These are phyloP conservation scores for Gossypium arboreum DNA, from an alignment of 345 rosid species.

Conservation along the genomic window DNA sequence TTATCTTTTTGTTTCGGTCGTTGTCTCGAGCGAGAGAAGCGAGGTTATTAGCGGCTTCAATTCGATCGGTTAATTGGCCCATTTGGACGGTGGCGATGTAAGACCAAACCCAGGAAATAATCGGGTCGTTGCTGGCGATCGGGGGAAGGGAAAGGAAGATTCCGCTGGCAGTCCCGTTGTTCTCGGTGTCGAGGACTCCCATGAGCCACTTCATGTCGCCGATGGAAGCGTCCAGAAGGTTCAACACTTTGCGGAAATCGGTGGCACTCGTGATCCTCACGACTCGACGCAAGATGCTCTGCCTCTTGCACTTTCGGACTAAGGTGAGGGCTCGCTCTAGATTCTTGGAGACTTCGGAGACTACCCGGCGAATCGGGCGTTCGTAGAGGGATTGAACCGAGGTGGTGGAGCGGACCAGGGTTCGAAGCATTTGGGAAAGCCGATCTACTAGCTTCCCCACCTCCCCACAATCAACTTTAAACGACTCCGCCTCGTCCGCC, in stretches of 20 bases:
- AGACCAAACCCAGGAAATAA: conserved; percentile 91
- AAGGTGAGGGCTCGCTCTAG: conserved; percentile 55
- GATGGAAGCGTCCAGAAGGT: conserved; percentile 65
- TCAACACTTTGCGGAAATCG: conserved; percentile 64
- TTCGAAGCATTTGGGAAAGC: conserved; percentile 61
- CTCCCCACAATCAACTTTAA: conserved; percentile 50
- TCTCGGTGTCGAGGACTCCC: conserved; percentile 49
- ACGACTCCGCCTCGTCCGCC: conserved; percentile 59
- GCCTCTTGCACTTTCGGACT: conserved; percentile 71
- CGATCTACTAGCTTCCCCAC: conserved; percentile 56
- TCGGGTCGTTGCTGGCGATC: conserved; percentile 83
- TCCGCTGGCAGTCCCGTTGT: conserved; percentile 44
- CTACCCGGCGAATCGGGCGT: conserved; percentile 71
- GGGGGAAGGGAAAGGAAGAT: conserved; percentile 72
- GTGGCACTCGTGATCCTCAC: conserved; percentile 57
- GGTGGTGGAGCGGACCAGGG: conserved; percentile 43
- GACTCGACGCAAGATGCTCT: conserved; percentile 56
- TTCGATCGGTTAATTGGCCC: conserved; percentile 51
- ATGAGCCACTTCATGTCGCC: conserved; percentile 84
- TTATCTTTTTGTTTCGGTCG: conserved; percentile 81
- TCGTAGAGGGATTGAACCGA: conserved; percentile 55
- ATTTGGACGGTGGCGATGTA: conserved; percentile 51
- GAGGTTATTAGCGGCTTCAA: conserved; percentile 73
- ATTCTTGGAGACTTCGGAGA: conserved; percentile 48
- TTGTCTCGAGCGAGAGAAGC: conserved; percentile 65